phyloP scores from a whole-genome alignment of 2,329 filamentous ascomycete genomes.

The Aspergillus pseudoglaucus region DNA sequence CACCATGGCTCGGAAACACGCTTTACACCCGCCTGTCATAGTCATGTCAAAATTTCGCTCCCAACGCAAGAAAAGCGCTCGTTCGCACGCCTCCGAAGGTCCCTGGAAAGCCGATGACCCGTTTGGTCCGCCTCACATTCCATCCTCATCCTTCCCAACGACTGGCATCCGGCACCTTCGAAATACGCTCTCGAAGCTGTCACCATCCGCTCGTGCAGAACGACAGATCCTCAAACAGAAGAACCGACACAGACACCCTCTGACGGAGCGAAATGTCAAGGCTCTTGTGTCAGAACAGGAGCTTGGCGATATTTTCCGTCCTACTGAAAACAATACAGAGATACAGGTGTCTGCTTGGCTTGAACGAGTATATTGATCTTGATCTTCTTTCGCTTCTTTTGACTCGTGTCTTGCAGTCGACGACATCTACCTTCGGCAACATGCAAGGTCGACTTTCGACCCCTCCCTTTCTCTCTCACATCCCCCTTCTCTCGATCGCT shows the following conservation, averaged over 20 bases:
- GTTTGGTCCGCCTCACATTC: conserved; percentile 25
- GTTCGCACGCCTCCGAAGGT: conserved; percentile 19
- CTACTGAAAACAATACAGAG: conserved; percentile 52
- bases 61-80: conserved; percentile 17
- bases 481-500: not conserved
- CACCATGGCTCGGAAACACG: too few relatives aligned
- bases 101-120: conserved; percentile 27
- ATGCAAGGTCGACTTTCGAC: not conserved
- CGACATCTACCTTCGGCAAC: conserved; percentile 3
- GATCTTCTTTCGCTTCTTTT: conserved; percentile 6
- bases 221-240: conserved; percentile 30
- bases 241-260: conserved; percentile 27
- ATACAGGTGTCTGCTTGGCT: conserved; percentile 70
- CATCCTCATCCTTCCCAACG: conserved; percentile 21
- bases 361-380: conserved; percentile 55
- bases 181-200: conserved; percentile 27
- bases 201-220: conserved; percentile 28
- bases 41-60: conserved; percentile 14
- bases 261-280: conserved; percentile 33
- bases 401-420: conserved; percentile 17
- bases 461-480: too few relatives aligned
- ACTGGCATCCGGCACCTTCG: conserved; percentile 29
- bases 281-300: conserved; percentile 29
- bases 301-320: conserved; percentile 49
- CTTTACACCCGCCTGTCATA: not conserved